These are phyloP conservation scores for Ceratocystis colombiana DNA, from an alignment of 2,329 filamentous ascomycete genomes.

Conservation along the genomic window DNA sequence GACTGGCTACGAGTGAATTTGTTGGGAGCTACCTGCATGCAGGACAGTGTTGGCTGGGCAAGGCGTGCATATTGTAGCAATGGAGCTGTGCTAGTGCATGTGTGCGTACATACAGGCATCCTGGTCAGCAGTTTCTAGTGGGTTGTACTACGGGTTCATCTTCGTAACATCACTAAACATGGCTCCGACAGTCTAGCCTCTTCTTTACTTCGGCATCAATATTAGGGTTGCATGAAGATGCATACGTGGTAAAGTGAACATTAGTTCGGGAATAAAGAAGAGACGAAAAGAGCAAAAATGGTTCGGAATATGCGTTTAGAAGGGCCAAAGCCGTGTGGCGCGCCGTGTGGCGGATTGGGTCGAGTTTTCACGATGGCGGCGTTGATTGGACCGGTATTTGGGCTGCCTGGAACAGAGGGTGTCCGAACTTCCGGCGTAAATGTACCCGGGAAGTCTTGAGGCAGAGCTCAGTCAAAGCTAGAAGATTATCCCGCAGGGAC, in stretches of 20 bases:
- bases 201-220: not conserved
- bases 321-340: not conserved
- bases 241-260: not conserved
- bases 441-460: too few relatives aligned
- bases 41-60: not conserved
- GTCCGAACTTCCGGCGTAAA: too few relatives aligned
- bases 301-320: conserved; percentile 4
- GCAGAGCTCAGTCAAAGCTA: not conserved
- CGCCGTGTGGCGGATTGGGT: not conserved
- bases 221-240: not conserved
- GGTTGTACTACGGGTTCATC: conserved; percentile 2
- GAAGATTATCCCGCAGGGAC: too few relatives aligned
- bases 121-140: not conserved
- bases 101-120: not conserved
- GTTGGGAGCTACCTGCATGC: not conserved
- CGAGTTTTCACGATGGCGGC: conserved; percentile 4
- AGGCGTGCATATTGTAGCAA: too few relatives aligned
- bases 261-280: not conserved
- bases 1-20: not conserved
- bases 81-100: too few relatives aligned
- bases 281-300: conserved; percentile 1
- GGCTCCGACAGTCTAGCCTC: not conserved
- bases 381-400: conserved; percentile 4
- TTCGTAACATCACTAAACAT: not conserved
- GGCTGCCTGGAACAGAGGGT: too few relatives aligned